phyloP scores from a whole-genome alignment of 257 asterid genomes.

The Solanum chiquidenum region DNA sequence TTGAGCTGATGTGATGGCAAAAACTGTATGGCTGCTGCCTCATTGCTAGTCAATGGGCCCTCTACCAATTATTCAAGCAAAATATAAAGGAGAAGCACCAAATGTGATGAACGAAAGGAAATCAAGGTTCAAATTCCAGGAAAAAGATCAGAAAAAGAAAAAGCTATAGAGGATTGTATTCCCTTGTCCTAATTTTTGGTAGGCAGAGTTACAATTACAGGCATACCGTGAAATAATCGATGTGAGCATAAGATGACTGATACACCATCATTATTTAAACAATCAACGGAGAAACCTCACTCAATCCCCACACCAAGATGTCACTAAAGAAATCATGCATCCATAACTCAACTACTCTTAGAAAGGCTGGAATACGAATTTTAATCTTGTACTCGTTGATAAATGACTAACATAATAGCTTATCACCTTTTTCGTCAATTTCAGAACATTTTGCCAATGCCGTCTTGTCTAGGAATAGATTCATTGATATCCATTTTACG shows the following conservation, averaged over 20 bases:
- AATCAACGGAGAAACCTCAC: too few relatives aligned
- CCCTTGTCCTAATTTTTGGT: too few relatives aligned
- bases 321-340: not conserved
- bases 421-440: not conserved
- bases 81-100: too few relatives aligned
- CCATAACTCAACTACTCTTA: not conserved
- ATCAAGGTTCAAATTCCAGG: not conserved
- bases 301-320: too few relatives aligned
- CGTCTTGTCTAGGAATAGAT: constrained; percentile 56
- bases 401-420: not conserved
- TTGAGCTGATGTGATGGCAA: not conserved
- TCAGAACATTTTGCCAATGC: constrained; percentile 84
- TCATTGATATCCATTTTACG: constrained; percentile 63
- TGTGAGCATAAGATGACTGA: not conserved
- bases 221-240: too few relatives aligned
- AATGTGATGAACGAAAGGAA: not conserved
- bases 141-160: not conserved
- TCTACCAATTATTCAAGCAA: not conserved
- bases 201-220: too few relatives aligned
- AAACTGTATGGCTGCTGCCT: too few relatives aligned
- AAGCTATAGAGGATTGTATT: too few relatives aligned
- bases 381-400: not conserved
- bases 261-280: too few relatives aligned
- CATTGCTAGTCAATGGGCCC: too few relatives aligned
- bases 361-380: not conserved